Evolutionary conservation across 495 filamentous ascomycete genomes (phyloP), one percentile per base, ranked within the genome.

Genomic region (Lasiosphaeria miniovina): DNA sequence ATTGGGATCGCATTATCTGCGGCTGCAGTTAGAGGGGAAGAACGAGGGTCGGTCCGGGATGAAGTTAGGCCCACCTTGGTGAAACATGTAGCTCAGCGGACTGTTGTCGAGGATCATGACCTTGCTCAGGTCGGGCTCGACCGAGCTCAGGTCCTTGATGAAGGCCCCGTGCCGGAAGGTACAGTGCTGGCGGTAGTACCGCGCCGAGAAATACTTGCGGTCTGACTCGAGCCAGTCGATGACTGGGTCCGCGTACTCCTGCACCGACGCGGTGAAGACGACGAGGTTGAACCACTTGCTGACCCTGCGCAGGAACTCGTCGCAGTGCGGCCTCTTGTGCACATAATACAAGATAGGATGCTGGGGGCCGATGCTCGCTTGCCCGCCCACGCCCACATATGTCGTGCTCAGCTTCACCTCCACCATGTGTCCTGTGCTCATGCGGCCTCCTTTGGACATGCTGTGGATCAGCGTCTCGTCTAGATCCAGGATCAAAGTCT

Each of bases 101-200:
- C 91, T 96, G 68, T 98, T 98, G 75, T 98, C 94, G 69, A 98
- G 78, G 63, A 98, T 98, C 89, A 98, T 96, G 52, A 98, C 94
- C 76, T 88, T 91, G 69, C 91, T 96, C 71, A 98, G 76, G 70
- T 98, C 93, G 38, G 93, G 91, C 79, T 98, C 94, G 33, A 98
- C 90, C 31, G 91, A 89, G 73, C 91, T 93, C 54, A 98, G 80
- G 73, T 98, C 94, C 74, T 98, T 98, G 77, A 98, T 97, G 63
- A 96, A 98, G 11, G 93, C 92, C 36, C 93, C 93, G 60, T 96
- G 93, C 45, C 95, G 85, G 65, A 89, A 89, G 36, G 94, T 97
- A 77, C 95, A 98, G 73, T 98, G 92, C 74, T 98, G 95, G 34
- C 94, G 82, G 72, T 98, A 98, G 70, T 91, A 96, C 66, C 95